A percentile compares a stretch with the other conserved stretches of the same genome.
Evolutionary conservation across 805 yeast genomes (phyloP).

Genomic region (Ogataea ganodermae): DNA sequence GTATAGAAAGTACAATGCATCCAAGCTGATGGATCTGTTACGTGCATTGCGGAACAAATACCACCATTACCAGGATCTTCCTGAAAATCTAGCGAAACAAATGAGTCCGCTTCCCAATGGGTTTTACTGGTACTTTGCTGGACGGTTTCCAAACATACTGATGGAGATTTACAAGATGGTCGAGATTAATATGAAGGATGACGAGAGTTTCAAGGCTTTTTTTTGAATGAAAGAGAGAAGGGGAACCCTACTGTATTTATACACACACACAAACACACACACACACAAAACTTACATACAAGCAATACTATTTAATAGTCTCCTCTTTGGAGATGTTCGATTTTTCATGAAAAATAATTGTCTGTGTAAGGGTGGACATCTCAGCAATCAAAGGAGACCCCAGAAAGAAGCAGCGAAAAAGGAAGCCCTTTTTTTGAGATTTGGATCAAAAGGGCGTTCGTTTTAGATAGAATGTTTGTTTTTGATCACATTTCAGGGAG

Average conservation of each 20-base stretch:
- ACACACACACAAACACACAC: background rate
- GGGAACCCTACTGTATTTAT: background rate
- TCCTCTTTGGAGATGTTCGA: background rate
- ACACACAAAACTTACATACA: no score
- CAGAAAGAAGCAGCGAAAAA: background rate
- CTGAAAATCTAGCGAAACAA: constrained; percentile 57
- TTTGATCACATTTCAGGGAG: background rate
- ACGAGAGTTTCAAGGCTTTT: constrained; percentile 56
- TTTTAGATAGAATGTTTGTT: background rate
- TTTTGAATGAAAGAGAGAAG: constrained; percentile 27
- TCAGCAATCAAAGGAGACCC: constrained; percentile 1
- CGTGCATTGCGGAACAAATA: constrained; percentile 91
- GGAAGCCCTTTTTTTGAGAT: constrained; percentile 1
- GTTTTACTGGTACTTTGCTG: constrained; percentile 73
- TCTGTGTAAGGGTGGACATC: background rate
- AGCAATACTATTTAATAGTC: background rate
- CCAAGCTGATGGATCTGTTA: constrained; percentile 78
- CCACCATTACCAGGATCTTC: constrained; percentile 92
- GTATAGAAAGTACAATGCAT: constrained; percentile 82
- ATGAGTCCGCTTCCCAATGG: constrained; percentile 87
- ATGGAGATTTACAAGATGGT: constrained; percentile 73
- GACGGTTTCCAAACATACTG: constrained; percentile 74
- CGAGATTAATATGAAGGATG: constrained; percentile 56
- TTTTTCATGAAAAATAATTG: no score
- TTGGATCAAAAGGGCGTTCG: background rate